Base-by-base conservation (phyloP, 1,139 yeast species). In the Diutina rugosa region DNA sequence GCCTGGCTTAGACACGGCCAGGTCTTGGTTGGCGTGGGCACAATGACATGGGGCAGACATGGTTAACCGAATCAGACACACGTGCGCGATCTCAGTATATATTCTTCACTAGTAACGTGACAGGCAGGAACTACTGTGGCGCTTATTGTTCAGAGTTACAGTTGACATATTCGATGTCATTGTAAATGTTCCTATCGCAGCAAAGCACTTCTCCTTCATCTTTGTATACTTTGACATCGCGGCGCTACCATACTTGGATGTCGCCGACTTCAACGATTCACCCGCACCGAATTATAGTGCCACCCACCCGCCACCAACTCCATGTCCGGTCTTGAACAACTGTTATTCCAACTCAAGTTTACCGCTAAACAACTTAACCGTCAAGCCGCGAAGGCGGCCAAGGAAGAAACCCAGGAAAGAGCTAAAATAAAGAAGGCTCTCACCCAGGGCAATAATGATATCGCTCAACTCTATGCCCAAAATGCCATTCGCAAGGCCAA, bases 381-480 rank as follows among this genome's bases (percentile, higher is more conserved):
- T 65, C 99, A 95, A 70, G 93, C 98, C 2, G 78, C 85, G 44
- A 87, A 87, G 67, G 93, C 98, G 1, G 90, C 90, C 6, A 91
- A 90, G 67, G 99, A 93, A 67, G 96, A 90, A 67, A 82, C 83
- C 55, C 79, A 81, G 55, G 99, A 93, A 71, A 89, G 90, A 69
- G 87, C 87, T 65, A 90, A 90, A 67, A 85, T 90, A 60, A 91
- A 93, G 70, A 93, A 90, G 74, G 96, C 96, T 3, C 77, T 90
- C 72, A 76, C 78, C 56, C 91, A 85, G 62, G 96, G 96, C 35
- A 89, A 90, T 69, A 86, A 84, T 63, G 99, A 95, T 66, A 90
- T 95, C 59, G 99, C 99, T 0, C 87, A 85, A 66, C 78, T 95
- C 56, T 93, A 93, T 65, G 99, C 99, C 0, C 96, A 91, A 63